Base-by-base conservation (phyloP, 371 early-diverging fungal species). In the Mortierella sp. region DNA sequence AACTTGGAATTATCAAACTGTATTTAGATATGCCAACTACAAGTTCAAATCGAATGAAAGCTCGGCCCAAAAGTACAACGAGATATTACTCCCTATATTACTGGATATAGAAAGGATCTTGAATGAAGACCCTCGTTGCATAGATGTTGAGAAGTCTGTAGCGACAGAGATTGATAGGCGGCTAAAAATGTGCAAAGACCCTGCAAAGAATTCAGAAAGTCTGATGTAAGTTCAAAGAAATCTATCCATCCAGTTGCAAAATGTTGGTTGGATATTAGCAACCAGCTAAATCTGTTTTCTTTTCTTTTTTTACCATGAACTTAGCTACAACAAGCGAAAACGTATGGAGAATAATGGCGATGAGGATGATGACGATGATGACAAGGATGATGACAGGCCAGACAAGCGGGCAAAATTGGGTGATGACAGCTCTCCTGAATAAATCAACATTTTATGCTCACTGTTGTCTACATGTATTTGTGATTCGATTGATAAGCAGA, bases 141-240 rank as follows among this genome's bases (percentile, higher is more conserved):
- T 68, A 80, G 32, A 76, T 63, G 49, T 87, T 85, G 34, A 85
- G 83, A 72, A 70, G 34, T 17, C 63, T 15, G 79, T 69, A 32
- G 92, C 89, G 4, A 87, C 78, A 59, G 83, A 81, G 8, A 90
- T 93, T 64, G 93, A 93, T 76, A 86, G 85, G 45, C 83, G 88
- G 29, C 76, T 93, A 7, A 89, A 83, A 26, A 64, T 85, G 15
- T 92, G 92, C 66, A 86, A 84, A 62, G 93, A 93, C 66, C 93
- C 93, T 8, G 93, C 90, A 57, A 91, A 89, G 68, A 91, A 93
- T 60, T 92, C 93, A 0, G 86, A 88, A 2, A 91, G 92, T 57
- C 82, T 87, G 23, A 61, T 93, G 90, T 93, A 88, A 82, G 89
- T 43, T 40, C n/a, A 8, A 37, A 23, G 12, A 28, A 42, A 34